phyloP scores from a whole-genome alignment of 2,329 filamentous ascomycete species.

The Aureobasidium subglaciale region DNA sequence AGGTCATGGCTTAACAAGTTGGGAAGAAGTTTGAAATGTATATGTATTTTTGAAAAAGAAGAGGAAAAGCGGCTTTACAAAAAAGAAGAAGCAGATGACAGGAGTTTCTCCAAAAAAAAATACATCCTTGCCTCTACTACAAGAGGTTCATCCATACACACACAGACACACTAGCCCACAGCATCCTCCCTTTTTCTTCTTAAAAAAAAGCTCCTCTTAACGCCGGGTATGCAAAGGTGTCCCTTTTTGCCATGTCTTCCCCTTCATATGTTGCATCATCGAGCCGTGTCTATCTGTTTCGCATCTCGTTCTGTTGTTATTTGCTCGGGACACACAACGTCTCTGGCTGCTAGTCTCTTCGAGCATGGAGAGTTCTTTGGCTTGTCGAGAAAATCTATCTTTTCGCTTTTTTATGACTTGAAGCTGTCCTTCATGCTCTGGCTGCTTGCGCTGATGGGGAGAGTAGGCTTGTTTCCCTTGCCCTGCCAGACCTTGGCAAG shows the following conservation, averaged over 20 bases:
- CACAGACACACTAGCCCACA: neutral
- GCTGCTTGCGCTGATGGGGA: slow-evolving; percentile 61
- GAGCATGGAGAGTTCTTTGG: neutral
- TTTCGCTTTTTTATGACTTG: slow-evolving; percentile 48
- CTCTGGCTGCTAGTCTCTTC: neutral
- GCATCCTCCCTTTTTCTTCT: neutral
- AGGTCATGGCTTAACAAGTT: too few relatives aligned
- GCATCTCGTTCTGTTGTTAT: neutral
- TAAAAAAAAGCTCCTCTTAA: neutral
- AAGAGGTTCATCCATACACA: too few relatives aligned
- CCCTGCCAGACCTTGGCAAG: slow-evolving; percentile 66
- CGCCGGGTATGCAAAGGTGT: slow-evolving; percentile 5
- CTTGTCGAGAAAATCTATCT: neutral
- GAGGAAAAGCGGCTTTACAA: neutral
- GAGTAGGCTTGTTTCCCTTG: slow-evolving; percentile 45
- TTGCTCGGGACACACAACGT: neutral
- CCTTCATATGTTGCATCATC: neutral
- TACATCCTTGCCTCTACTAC: too few relatives aligned
- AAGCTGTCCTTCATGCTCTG: slow-evolving; percentile 83
- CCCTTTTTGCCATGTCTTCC: too few relatives aligned
- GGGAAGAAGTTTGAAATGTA: too few relatives aligned
- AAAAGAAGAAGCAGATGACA: too few relatives aligned
- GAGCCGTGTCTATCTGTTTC: neutral
- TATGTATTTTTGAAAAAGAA: neutral
- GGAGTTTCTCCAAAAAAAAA: too few relatives aligned